Conservation (phyloP, 2,329 filamentous ascomycete species). For the Sporothrix curviconia region DNA sequence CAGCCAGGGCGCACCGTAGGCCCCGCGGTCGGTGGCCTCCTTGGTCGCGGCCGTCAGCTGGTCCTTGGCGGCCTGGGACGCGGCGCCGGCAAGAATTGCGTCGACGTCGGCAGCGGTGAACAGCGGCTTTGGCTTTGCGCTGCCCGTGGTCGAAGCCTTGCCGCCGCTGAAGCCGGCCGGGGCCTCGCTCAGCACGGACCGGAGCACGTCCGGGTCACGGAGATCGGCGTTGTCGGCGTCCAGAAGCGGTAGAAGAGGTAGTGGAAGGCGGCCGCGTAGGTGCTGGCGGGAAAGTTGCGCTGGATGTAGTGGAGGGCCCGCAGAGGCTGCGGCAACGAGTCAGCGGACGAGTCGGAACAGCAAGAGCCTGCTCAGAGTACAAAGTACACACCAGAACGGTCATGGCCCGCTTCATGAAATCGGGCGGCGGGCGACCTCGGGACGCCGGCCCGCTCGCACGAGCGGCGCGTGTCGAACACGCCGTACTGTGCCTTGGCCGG, state of each 20-base stretch:
- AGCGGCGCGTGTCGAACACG: constrained; percentile 34
- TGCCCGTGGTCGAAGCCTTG: background rate
- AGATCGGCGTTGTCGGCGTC: constrained; percentile 53
- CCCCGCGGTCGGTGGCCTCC: constrained; percentile 56
- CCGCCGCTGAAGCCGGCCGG: constrained; percentile 21
- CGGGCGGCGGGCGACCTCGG: constrained; percentile 32
- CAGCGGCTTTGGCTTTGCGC: constrained; percentile 21
- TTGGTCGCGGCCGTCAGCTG: constrained; percentile 50
- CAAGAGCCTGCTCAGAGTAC: background rate
- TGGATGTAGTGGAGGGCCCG: constrained; percentile 63
- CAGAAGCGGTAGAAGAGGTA: constrained; percentile 57
- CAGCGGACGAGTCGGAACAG: background rate
- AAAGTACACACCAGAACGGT: constrained; percentile 34
- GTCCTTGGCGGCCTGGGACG: constrained; percentile 37
- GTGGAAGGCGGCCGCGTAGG: constrained; percentile 48
- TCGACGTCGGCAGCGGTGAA: constrained; percentile 48
- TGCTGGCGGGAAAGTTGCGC: constrained; percentile 40
- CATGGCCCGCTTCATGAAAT: constrained; percentile 38
- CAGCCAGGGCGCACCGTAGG: constrained; percentile 73
- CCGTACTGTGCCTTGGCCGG: constrained; percentile 60
- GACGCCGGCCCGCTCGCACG: constrained; percentile 33
- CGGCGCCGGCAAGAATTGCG: constrained; percentile 48
- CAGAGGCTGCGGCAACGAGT: constrained; percentile 42
- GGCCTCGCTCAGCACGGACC: constrained; percentile 29
- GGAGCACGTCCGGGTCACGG: constrained; percentile 49